phyloP scores from a whole-genome alignment of 1,284 basidiomycete species.

The Fomitopsis schrenkii region DNA sequence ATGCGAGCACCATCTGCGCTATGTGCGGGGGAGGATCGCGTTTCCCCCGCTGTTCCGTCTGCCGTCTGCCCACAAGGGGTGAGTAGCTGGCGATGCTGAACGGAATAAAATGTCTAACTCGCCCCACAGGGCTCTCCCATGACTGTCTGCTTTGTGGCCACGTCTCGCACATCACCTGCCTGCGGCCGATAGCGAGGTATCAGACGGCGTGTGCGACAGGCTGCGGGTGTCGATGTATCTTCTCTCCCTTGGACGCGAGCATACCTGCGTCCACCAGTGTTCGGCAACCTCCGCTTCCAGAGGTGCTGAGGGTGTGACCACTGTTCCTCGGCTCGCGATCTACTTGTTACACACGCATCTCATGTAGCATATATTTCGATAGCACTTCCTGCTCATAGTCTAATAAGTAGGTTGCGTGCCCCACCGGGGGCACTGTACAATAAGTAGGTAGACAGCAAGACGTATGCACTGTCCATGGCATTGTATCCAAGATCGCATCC shows the following conservation, averaged over 20 bases:
- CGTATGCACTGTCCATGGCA: background rate
- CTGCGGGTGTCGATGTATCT: conserved; percentile 24
- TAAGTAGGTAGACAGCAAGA: background rate
- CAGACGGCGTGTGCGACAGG: conserved; percentile 23
- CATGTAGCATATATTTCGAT: background rate
- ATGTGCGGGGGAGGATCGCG: conserved; percentile 42
- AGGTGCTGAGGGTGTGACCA: background rate
- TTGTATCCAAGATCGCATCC: background rate
- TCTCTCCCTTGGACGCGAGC: background rate
- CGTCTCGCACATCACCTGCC: conserved; percentile 24
- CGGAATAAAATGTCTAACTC: background rate
- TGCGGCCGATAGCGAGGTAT: conserved; percentile 14
- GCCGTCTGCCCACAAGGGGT: conserved; percentile 79
- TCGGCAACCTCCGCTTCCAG: background rate
- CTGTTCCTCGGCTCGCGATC: background rate
- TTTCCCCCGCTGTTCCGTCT: conserved; percentile 63
- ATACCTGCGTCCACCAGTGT: background rate
- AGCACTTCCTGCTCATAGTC: background rate
- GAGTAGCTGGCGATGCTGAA: conserved; percentile 15
- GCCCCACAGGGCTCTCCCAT: conserved; percentile 21
- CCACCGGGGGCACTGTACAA: background rate
- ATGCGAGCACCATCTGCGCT: conserved; percentile 32
- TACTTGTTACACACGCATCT: background rate
- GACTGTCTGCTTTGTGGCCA: conserved; percentile 25
- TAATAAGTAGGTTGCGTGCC: background rate